phyloP scores from a whole-genome alignment of 2,329 filamentous ascomycete species.

The Polytolypa hystricis region DNA sequence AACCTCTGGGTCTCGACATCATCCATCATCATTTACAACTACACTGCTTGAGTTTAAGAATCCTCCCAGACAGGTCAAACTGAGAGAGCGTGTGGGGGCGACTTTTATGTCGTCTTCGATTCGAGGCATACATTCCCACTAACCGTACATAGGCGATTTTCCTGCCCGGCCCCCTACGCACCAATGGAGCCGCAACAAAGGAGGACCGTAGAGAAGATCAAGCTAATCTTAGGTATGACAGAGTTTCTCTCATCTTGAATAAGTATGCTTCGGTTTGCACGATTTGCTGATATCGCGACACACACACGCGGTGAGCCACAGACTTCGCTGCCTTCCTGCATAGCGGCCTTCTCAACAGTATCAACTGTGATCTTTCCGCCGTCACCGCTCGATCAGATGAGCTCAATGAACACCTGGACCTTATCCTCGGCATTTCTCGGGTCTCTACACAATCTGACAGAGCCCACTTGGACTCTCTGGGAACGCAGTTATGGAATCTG shows the following conservation, averaged over 20 bases:
- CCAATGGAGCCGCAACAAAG: not conserved
- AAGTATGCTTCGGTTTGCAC: not conserved
- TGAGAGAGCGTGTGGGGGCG: too few species aligned
- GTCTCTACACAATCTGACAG: conserved; percentile 8
- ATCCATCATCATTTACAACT: too few species aligned
- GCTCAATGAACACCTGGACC: conserved; percentile 14
- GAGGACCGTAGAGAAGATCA: not conserved
- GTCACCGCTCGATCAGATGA: conserved; percentile 2
- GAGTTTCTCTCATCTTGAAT: not conserved
- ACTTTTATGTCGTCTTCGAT: too few species aligned
- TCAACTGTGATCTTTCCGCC: not conserved
- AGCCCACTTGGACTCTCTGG: conserved; percentile 20
- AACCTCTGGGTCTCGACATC: too few species aligned
- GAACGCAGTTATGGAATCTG: conserved; percentile 29
- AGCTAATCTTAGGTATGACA: conserved; percentile 3
- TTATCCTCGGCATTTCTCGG: conserved; percentile 8
- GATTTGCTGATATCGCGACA: not conserved
- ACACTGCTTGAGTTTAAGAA: too few species aligned
- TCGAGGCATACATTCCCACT: too few species aligned
- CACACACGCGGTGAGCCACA: not conserved
- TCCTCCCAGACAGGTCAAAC: too few species aligned
- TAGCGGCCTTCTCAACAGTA: conserved; percentile 1
- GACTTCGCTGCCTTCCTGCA: conserved; percentile 6
- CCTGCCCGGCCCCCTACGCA: too few species aligned
- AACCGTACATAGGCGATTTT: too few species aligned